Evolutionary conservation across 179 eudicot species (phyloP), one percentile per base, ranked within the genome.

Genomic region (Carnegiea gigantea): DNA sequence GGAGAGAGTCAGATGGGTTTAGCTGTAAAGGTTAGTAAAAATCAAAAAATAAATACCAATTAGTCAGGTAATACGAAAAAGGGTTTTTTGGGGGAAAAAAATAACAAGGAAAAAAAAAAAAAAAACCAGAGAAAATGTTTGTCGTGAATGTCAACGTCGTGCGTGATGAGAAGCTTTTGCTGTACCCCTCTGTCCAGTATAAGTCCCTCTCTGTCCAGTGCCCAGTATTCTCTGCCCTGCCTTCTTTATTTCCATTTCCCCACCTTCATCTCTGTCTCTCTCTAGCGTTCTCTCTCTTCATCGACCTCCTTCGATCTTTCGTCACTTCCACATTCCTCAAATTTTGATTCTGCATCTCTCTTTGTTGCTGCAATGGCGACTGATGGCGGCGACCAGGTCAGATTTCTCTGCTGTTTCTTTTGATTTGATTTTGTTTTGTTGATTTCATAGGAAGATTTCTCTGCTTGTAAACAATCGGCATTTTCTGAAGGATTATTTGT

Each of bases 381-480:
- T 75, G 78, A 83, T 82, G 70, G 87, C 38, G 51, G 79, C 75
- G 90, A 87, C 15, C 87, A 90, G 91, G 96, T 90, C 76, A 85
- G 87, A 33, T 79, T 81, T 80, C 62, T 82, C 53, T 30, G 23
- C 21, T 26, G 24, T 20, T 20, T 65, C 21, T 9, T 62, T 23
- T 20, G 26, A 14, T 20, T 57, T 20, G 2, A 14, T 8, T 60
- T 21, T 60, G 23, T 60, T 5, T 60, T 7, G 1, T 20, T 18
- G 62, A 20, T 15, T 54, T 54, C 18, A 54, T 54, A 54, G 18
- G n/a, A 62, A n/a, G 68, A 62, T 62, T 15, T 59, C 33, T 28
- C 38, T 28, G 72, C 38, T 67, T 51, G 17, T 51, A 17, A 17
- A 51, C 40, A 49, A 24, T 75, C 71, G 40, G 38, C 71, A 67